phyloP scores from a whole-genome alignment of 2,329 filamentous ascomycete genomes.

The Aspergillus intermedius region DNA sequence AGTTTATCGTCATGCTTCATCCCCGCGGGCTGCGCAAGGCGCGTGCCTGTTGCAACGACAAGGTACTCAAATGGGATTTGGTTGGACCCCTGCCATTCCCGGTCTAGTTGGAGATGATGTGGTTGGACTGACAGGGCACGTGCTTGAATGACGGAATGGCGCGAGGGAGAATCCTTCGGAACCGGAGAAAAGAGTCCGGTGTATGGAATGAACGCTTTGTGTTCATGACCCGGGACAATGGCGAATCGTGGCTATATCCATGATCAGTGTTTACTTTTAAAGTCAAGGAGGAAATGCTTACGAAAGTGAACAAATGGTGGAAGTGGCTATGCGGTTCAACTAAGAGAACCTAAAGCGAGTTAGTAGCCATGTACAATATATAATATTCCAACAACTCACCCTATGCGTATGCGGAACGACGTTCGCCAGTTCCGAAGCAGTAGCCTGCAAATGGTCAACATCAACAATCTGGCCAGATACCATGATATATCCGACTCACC shows the following conservation, averaged over 20 bases:
- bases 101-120: slow-evolving; percentile 24
- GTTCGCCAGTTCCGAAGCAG: slow-evolving; percentile 30
- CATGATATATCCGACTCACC: slow-evolving; percentile 13
- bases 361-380: slow-evolving; percentile 1
- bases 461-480: not conserved
- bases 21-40: slow-evolving; percentile 26
- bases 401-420: slow-evolving; percentile 29
- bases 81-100: slow-evolving; percentile 27
- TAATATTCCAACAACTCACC: slow-evolving; percentile 9
- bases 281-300: slow-evolving; percentile 8
- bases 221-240: slow-evolving; percentile 28
- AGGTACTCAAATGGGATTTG: slow-evolving; percentile 29
- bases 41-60: slow-evolving; percentile 28
- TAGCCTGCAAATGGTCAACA: slow-evolving; percentile 15
- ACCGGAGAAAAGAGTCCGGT: slow-evolving; percentile 22
- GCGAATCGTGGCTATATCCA: slow-evolving; percentile 25
- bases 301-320: slow-evolving; percentile 31
- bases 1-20: slow-evolving; percentile 29
- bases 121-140: slow-evolving; percentile 25
- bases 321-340: slow-evolving; percentile 32
- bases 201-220: slow-evolving; percentile 33
- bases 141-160: slow-evolving; percentile 26
- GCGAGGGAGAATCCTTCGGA: slow-evolving; percentile 11
- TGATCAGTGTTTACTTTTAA: not conserved
- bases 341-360: slow-evolving; percentile 20